phyloP scores from a whole-genome alignment of 2,329 filamentous ascomycete species.

The Cytospora chrysosperma region DNA sequence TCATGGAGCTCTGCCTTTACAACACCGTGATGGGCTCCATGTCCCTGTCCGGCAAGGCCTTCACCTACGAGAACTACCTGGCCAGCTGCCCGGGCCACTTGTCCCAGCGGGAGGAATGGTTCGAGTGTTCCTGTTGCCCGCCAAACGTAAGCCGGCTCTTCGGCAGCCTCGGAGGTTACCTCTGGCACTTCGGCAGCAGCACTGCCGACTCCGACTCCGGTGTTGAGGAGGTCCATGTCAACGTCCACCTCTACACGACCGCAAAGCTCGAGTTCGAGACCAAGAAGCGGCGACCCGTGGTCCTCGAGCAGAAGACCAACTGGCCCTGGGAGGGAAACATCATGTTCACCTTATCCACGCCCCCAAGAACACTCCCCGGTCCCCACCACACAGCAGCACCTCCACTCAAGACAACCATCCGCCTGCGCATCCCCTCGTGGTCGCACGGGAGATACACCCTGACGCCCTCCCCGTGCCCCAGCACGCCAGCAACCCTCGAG shows the following conservation, averaged over 20 bases:
- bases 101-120: slow-evolving; percentile 56
- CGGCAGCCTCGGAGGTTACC: slow-evolving; percentile 55
- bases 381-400: not conserved
- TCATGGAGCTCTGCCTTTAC: slow-evolving; percentile 62
- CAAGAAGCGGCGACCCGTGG: slow-evolving; percentile 34
- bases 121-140: slow-evolving; percentile 59
- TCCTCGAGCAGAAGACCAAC: slow-evolving; percentile 49
- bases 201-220: slow-evolving; percentile 28
- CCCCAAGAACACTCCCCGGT: slow-evolving; percentile 28
- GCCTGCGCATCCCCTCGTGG: slow-evolving; percentile 56
- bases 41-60: slow-evolving; percentile 53
- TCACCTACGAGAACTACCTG: slow-evolving; percentile 63
- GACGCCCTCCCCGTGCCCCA: slow-evolving; percentile 33
- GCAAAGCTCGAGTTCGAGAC: slow-evolving; percentile 44
- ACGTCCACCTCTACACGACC: slow-evolving; percentile 57
- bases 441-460: slow-evolving; percentile 37
- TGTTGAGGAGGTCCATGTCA: slow-evolving; percentile 37
- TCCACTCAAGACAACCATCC: slow-evolving; percentile 39
- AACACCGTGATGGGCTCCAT: slow-evolving; percentile 60
- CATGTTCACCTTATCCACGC: slow-evolving; percentile 41
- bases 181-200: slow-evolving; percentile 46
- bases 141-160: slow-evolving; percentile 58
- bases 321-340: slow-evolving; percentile 59
- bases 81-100: slow-evolving; percentile 51
- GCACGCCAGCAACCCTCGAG: slow-evolving; percentile 29